These are phyloP conservation scores for Acanthamoeba triangularis DNA, from an alignment of 208 protist genomes.

Conservation along the genomic window DNA sequence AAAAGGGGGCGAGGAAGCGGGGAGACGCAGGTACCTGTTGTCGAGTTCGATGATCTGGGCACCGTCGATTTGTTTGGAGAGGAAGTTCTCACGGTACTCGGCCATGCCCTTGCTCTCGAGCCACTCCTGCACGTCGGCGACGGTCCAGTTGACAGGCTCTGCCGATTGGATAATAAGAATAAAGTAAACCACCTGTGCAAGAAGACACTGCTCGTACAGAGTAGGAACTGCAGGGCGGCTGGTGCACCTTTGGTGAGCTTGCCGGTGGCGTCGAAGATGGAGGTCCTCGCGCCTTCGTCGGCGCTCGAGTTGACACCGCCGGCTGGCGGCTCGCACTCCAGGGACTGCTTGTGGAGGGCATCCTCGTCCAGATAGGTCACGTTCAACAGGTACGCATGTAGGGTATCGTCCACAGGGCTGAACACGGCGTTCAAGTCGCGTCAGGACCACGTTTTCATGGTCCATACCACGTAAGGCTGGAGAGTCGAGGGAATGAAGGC, in stretches of 20 bases:
- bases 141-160: conserved; percentile 72
- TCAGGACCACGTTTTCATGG: not conserved
- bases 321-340: conserved; percentile 59
- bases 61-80: conserved; percentile 61
- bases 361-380: conserved; percentile 55
- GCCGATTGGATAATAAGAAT: not conserved
- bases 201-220: not conserved
- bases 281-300: conserved; percentile 50
- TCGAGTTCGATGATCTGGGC: conserved; percentile 69
- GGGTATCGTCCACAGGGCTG: conserved; percentile 36
- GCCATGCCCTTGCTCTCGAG: conserved; percentile 55
- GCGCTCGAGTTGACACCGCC: not conserved
- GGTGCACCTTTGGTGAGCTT: conserved; percentile 40
- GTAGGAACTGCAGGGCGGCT: not conserved
- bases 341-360: conserved; percentile 63
- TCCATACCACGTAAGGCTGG: too few relatives aligned
- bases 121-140: conserved; percentile 69
- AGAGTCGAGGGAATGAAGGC: not conserved
- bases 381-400: conserved; percentile 15
- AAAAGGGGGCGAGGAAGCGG: not conserved
- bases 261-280: conserved; percentile 67
- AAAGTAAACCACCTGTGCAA: not conserved
- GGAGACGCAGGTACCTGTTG: not conserved
- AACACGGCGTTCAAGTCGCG: not conserved
- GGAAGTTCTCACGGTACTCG: conserved; percentile 67